Evolutionary conservation across 192 early-diverging fungal species (phyloP).

Genomic region (Phycomyces nitens): DNA sequence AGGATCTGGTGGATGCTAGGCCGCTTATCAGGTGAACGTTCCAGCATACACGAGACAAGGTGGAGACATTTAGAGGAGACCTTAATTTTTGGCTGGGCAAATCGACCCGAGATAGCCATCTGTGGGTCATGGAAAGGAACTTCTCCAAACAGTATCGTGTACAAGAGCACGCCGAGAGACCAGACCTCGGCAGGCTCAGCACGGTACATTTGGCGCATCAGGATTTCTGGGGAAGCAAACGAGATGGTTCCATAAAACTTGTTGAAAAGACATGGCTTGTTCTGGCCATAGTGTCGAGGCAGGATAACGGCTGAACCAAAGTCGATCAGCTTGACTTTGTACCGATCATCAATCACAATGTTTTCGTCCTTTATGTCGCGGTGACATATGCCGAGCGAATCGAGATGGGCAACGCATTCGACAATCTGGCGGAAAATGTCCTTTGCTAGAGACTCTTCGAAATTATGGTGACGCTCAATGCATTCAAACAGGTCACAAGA

Average conservation of each 20-base stretch:
- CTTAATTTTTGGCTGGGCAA: conserved; percentile 41
- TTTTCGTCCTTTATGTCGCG: conserved; percentile 72
- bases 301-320: conserved; percentile 61
- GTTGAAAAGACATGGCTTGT: conserved; percentile 40
- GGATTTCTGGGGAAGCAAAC: conserved; percentile 67
- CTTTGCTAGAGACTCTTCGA: conserved; percentile 52
- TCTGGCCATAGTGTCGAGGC: conserved; percentile 33
- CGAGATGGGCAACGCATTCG: conserved; percentile 48
- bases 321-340: conserved; percentile 62
- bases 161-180: conserved; percentile 68
- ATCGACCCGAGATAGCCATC: conserved; percentile 47
- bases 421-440: conserved; percentile 59
- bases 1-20: conserved; percentile 61
- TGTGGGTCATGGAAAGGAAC: conserved; percentile 57
- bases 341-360: conserved; percentile 59
- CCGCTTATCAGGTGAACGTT: conserved; percentile 53
- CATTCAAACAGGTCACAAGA: conserved; percentile 69
- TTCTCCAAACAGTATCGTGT: conserved; percentile 58
- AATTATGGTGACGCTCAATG: conserved; percentile 53
- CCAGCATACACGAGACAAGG: conserved; percentile 63
- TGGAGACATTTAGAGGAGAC: conserved; percentile 49
- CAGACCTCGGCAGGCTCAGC: conserved; percentile 65
- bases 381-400: conserved; percentile 49
- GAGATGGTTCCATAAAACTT: conserved; percentile 63
- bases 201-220: conserved; percentile 51